Evolutionary conservation across 495 filamentous ascomycete species (phyloP).

Genomic region (Physcia stellaris): DNA sequence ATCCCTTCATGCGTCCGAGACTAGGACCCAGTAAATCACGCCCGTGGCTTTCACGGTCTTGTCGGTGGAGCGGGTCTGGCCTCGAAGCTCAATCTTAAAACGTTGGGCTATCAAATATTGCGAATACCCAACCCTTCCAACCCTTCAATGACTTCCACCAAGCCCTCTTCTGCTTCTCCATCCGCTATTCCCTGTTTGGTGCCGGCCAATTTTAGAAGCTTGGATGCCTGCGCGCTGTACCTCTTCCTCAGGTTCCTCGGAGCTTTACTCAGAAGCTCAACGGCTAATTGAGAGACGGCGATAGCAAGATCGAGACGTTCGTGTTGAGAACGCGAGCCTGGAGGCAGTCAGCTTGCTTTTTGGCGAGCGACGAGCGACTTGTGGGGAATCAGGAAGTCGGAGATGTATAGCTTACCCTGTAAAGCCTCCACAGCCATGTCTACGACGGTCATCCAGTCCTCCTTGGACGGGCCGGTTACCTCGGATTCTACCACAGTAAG

Average conservation of each 20-base stretch:
- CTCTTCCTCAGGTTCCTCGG: constrained; percentile 28
- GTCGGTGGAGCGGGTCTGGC: too few species aligned
- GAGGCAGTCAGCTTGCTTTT: too few species aligned
- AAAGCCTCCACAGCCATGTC: too few species aligned
- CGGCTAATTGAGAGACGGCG: constrained; percentile 35
- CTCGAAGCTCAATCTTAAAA: too few species aligned
- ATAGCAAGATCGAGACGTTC: constrained; percentile 35
- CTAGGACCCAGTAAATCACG: too few species aligned
- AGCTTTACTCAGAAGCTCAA: constrained; percentile 31
- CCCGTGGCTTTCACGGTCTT: too few species aligned
- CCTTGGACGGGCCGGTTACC: constrained; percentile 18
- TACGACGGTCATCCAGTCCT: constrained; percentile 36
- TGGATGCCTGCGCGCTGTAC: constrained; percentile 11
- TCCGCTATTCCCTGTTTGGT: background rate
- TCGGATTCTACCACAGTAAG: constrained; percentile 31
- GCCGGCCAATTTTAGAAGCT: background rate
- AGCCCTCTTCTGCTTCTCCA: background rate
- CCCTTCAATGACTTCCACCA: constrained; percentile 7
- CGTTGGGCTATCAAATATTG: too few species aligned
- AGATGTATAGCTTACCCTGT: too few species aligned
- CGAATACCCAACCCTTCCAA: constrained; percentile 4
- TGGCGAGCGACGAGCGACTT: too few species aligned
- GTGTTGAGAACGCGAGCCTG: too few species aligned
- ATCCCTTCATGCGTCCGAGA: too few species aligned
- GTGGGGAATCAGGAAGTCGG: too few species aligned